A percentile compares a stretch with the other conserved stretches of the same genome.
These are phyloP conservation scores for Antrodiella citrinella DNA, from an alignment of 768 basidiomycete genomes.

Conservation along the genomic window DNA sequence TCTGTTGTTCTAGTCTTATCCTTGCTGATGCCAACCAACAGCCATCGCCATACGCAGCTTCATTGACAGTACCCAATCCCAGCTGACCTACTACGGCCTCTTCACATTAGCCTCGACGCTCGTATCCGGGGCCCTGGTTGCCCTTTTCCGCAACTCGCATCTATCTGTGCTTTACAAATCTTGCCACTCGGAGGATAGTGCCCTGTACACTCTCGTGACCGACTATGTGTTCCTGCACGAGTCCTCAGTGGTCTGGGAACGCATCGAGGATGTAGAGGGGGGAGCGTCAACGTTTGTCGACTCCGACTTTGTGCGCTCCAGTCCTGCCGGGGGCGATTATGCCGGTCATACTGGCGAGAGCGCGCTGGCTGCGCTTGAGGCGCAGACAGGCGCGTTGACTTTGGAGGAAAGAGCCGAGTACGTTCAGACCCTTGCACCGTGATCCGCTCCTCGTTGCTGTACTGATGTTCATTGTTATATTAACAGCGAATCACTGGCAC, in stretches of 20 bases:
- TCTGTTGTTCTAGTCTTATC: background rate
- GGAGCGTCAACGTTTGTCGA: slow-evolving; percentile 73
- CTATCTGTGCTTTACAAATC: slow-evolving; percentile 79
- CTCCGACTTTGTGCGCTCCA: slow-evolving; percentile 51
- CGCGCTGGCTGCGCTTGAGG: slow-evolving; percentile 42
- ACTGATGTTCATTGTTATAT: background rate
- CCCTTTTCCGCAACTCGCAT: slow-evolving; percentile 87
- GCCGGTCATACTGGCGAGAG: slow-evolving; percentile 66
- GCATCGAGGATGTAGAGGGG: slow-evolving; percentile 82
- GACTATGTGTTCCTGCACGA: slow-evolving; percentile 78
- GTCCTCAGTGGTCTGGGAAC: slow-evolving; percentile 82
- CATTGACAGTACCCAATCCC: slow-evolving; percentile 65
- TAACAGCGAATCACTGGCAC: slow-evolving; percentile 57
- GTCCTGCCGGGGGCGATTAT: slow-evolving; percentile 73
- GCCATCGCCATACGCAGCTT: slow-evolving; percentile 63
- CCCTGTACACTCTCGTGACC: slow-evolving; percentile 78
- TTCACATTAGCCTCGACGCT: slow-evolving; percentile 59
- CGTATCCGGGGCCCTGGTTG: slow-evolving; percentile 54
- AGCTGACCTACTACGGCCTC: slow-evolving; percentile 83
- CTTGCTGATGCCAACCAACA: slow-evolving; percentile 19
- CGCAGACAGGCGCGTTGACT: slow-evolving; percentile 30
- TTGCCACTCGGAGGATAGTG: slow-evolving; percentile 25
- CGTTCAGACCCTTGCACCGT: slow-evolving; percentile 18
- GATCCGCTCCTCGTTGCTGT: slow-evolving; percentile 6
- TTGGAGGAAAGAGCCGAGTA: slow-evolving; percentile 54